Evolutionary conservation across 208 protist genomes (phyloP), one percentile per base, ranked within the genome.

Genomic region (Trypanosoma scelopori): DNA sequence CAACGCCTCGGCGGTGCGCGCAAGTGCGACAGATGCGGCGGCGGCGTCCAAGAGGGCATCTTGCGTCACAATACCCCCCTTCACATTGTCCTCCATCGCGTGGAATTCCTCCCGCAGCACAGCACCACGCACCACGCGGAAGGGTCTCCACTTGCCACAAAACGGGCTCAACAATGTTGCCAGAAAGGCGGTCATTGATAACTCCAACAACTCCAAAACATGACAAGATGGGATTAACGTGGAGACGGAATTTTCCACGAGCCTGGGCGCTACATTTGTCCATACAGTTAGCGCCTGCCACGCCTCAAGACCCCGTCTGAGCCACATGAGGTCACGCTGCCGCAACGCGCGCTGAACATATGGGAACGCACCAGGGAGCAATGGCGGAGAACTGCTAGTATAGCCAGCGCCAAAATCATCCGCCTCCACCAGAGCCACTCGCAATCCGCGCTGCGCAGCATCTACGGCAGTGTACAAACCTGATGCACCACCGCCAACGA

Each of bases 381-480:
- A 11, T 12, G 55, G 60, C 23, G 71, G 66, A 11, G 37, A 57
- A n/a, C 57, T 65, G 37, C 63, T 60, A 28, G 78, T 57, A 15
- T 56, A 60, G 47, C 79, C 85, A 3, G 63, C 62, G 43, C 81
- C 85, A 43, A 90, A 79, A 76, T 95, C 90, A 28, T 47, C 69
- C 0, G 83, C 85, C 23, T 90, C 87, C 13, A 95, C 72, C 25
- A 93, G 42, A 7, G 82, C 85, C 13, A 92, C 85, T 11, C 74
- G 75, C 41, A 93, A 73, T 20, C 90, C 90, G 12, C 90, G 82
- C 55, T 87, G 82, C 9, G 87, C 85, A 5, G 90, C 90, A 49
- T 95, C 90, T 7, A 95, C 81, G 18, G 90, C 87, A 1, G 79
- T 78, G 79, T 93, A 93, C 16, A 95, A 69, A 1, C 87, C 90